These are phyloP conservation scores for Eimeria zaria DNA, from an alignment of 169 alveolate species.

Conservation along the genomic window DNA sequence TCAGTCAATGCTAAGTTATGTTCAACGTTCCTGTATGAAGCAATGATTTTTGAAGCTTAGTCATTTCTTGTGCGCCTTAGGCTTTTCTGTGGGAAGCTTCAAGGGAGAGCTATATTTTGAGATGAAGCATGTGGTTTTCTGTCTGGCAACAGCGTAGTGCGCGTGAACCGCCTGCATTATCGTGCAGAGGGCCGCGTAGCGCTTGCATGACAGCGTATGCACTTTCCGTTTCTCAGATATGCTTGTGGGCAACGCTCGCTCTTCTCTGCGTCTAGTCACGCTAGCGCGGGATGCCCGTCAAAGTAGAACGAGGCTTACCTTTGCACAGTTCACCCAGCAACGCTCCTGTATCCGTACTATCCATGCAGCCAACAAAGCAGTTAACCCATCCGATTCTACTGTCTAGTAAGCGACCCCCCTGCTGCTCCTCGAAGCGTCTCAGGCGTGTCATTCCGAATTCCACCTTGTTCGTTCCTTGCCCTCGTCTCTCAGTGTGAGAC, in stretches of 20 bases:
- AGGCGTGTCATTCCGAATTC: too few species aligned
- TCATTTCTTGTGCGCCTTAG: neutral
- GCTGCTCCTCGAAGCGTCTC: neutral
- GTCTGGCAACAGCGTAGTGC: neutral
- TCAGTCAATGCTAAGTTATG: too few species aligned
- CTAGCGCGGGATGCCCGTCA: neutral
- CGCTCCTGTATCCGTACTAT: neutral
- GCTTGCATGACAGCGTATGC: neutral
- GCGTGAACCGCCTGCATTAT: neutral
- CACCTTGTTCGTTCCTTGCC: too few species aligned
- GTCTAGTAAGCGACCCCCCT: neutral
- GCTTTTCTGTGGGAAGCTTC: neutral
- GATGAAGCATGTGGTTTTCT: neutral
- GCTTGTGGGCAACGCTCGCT: neutral
- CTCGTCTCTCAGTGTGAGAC: neutral
- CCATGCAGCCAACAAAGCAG: too few species aligned
- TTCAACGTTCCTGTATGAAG: neutral
- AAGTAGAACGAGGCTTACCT: neutral
- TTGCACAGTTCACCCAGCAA: neutral
- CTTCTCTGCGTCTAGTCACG: neutral
- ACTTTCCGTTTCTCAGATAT: neutral
- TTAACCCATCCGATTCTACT: too few species aligned
- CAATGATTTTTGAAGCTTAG: neutral
- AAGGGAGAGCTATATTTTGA: neutral
- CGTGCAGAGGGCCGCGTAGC: neutral